Evolutionary conservation across 208 protist genomes (phyloP).

Genomic region (Leishmania turanica): DNA sequence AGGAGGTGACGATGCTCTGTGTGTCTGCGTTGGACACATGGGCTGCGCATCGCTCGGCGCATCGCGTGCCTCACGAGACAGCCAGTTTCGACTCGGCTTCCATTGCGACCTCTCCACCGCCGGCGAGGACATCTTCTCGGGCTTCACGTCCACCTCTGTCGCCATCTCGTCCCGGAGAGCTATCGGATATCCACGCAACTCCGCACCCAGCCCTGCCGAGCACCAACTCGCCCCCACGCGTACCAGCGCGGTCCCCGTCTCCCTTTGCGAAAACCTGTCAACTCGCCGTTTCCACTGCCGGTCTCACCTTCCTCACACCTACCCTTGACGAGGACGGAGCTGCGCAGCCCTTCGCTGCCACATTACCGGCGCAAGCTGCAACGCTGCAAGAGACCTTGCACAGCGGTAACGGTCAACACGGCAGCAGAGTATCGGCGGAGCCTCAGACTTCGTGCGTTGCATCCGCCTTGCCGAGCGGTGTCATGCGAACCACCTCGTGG

Average conservation of each 20-base stretch:
- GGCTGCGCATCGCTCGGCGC: slow-evolving; percentile 6
- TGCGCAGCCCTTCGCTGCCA: background rate
- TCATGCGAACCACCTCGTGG: slow-evolving; percentile 21
- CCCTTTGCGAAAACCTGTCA: background rate
- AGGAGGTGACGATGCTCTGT: background rate
- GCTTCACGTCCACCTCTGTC: background rate
- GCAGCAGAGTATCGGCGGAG: background rate
- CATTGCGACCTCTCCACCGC: background rate
- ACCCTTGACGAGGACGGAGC: background rate
- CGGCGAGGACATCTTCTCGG: background rate
- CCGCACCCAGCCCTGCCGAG: slow-evolving; percentile 3
- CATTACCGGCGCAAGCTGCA: background rate
- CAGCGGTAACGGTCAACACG: background rate
- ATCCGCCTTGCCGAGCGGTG: slow-evolving; percentile 2
- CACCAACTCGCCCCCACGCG: slow-evolving; percentile 18
- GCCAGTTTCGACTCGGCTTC: background rate
- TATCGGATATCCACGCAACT: background rate
- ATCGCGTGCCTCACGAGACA: too few species aligned
- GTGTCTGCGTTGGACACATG: slow-evolving; percentile 17
- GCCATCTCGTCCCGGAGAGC: background rate
- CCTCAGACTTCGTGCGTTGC: background rate
- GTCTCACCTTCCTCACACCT: background rate
- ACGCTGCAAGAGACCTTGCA: background rate
- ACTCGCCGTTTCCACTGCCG: background rate
- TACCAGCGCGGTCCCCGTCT: background rate